A percentile compares a stretch with the other conserved stretches of the same genome.
These are phyloP conservation scores for Chrysanthemum lavandulifolium DNA, from an alignment of 129 eudicot genomes.

Conservation along the genomic window DNA sequence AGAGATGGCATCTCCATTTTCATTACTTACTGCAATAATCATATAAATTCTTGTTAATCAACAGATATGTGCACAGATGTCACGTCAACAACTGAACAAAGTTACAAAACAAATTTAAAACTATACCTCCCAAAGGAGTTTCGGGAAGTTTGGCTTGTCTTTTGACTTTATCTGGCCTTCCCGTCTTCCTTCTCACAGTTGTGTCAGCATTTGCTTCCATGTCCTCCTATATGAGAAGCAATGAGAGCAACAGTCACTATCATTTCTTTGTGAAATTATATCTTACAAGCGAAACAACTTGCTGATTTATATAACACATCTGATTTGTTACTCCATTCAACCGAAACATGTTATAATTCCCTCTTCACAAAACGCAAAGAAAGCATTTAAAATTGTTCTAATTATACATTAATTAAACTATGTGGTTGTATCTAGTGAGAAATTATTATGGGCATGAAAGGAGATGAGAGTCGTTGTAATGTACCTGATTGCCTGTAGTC, in stretches of 20 bases:
- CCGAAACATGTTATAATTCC: no score
- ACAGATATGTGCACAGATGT: neutral
- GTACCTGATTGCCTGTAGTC: no score
- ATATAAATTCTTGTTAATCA: neutral
- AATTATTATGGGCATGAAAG: no score
- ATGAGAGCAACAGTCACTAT: constrained; percentile 11
- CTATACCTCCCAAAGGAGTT: constrained; percentile 37
- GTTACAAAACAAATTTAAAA: neutral
- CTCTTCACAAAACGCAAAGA: no score
- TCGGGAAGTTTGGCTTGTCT: constrained; percentile 2
- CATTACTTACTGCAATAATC: constrained; percentile 28
- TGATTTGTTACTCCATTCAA: no score
- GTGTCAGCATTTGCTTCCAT: constrained; percentile 25
- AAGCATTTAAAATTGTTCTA: no score
- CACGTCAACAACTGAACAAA: neutral
- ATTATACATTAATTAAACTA: no score
- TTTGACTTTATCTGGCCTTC: constrained; percentile 39
- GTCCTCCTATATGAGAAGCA: constrained; percentile 38
- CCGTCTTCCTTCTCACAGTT: constrained; percentile 44
- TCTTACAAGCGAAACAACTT: neutral
- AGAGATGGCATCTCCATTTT: constrained; percentile 22
- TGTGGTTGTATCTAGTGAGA: no score
- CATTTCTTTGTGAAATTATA: constrained; percentile 4
- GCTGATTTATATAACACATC: neutral
- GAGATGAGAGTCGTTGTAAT: no score